Conservation (phyloP, 192 early-diverging fungal species). For the Umbelopsis sp. region DNA sequence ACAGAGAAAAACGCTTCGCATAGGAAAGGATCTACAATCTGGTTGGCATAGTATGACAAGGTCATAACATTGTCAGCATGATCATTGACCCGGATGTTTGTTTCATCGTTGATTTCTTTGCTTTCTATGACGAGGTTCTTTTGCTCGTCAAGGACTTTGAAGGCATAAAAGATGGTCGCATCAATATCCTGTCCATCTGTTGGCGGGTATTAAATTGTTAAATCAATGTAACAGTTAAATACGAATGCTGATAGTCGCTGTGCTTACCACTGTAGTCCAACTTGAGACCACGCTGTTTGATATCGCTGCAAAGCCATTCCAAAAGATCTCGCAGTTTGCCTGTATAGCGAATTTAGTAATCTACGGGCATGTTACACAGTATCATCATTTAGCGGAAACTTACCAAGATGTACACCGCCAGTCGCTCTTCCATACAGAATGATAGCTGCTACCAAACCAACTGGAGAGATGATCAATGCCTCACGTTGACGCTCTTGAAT, state of each 20-base stretch:
- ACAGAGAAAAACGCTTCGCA: slow-evolving; percentile 40
- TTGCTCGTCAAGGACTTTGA: slow-evolving; percentile 32
- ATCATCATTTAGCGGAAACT: background rate
- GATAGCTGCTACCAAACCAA: slow-evolving; percentile 32
- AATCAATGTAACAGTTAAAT: background rate
- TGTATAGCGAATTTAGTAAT: background rate
- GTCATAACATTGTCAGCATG: slow-evolving; percentile 46
- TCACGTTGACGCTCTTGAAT: slow-evolving; percentile 35
- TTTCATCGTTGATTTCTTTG: slow-evolving; percentile 40
- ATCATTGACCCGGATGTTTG: slow-evolving; percentile 38
- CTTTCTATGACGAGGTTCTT: slow-evolving; percentile 42
- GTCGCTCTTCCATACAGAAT: slow-evolving; percentile 40
- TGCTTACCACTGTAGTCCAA: slow-evolving; percentile 42
- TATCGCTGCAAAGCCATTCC: slow-evolving; percentile 32
- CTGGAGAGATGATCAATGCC: slow-evolving; percentile 33
- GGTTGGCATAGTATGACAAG: slow-evolving; percentile 42
- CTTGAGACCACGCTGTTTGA: slow-evolving; percentile 11
- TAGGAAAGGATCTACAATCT: slow-evolving; percentile 35
- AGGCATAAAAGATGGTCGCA: slow-evolving; percentile 30
- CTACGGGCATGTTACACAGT: background rate
- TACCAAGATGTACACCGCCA: slow-evolving; percentile 35
- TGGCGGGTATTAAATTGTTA: background rate
- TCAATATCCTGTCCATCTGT: slow-evolving; percentile 41
- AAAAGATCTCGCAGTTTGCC: slow-evolving; percentile 39
- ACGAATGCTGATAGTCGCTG: background rate